Evolutionary conservation across 768 basidiomycete genomes (phyloP), one percentile per base, ranked within the genome.

Genomic region (Suillus subluteus): DNA sequence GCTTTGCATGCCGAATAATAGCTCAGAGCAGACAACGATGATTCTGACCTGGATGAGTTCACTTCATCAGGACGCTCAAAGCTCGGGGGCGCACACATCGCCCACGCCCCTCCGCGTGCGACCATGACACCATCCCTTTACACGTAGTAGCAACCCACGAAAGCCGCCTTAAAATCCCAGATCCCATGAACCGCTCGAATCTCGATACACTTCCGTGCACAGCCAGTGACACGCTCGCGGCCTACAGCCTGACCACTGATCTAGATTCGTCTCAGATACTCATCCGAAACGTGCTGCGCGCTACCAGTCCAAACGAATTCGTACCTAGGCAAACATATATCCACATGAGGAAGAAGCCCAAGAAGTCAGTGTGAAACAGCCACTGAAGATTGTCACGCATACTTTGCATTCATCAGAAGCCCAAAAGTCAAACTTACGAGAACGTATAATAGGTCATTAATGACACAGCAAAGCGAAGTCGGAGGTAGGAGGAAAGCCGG

Each of bases 41-140:
- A 71, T 40, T 73, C 77, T 38, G 78, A 79, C 7, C 77, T 88
- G 1, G 84, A 85, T 73, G 87, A 89, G 2, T 88, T 87, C 70
- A 74, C 82, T 0, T 78, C 79, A 0, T 89, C 9, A 7, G 18
- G 7, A 18, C 18, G 8, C 43, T 44, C 43, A 21, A 43, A 21
- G 18, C 9, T 41, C 7, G 43, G 43, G 18, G 43, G 18, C 16
- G 41, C 16, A 43, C 43, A 44, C 7, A 6, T 44, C 18, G 18
- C 43, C 18, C 43, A 43, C 43, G 43, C 18, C 43, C 43, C 7
- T 44, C 43, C 43, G 18, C 7, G 18, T 44, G 43, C 18, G 21
- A 44, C 32, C 32, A 5, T 32, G 32, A 32, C 43, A 44, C 43
- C 43, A 9, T 21, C 43, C 43, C 18, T 4, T 44, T 9, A 44